phyloP scores from a whole-genome alignment of 1,284 basidiomycete genomes.

The Cutaneotrichosporon curvatum region DNA sequence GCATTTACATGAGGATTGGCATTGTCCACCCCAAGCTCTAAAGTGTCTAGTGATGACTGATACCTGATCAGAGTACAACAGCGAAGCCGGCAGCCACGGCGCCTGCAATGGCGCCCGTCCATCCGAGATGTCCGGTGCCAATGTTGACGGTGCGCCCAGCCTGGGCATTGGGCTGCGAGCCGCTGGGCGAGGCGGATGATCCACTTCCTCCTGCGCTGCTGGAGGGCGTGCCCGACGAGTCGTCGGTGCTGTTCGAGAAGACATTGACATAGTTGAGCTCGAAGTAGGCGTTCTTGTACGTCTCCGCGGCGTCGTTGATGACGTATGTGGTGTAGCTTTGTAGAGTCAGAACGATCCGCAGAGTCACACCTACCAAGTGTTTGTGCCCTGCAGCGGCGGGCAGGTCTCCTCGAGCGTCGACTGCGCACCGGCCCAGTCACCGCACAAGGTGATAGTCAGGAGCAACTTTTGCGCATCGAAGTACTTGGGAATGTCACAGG shows the following conservation, averaged over 20 bases:
- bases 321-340: conserved; percentile 68
- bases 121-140: not conserved
- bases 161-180: not conserved
- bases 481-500: conserved; percentile 56
- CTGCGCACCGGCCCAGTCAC: conserved; percentile 53
- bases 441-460: conserved; percentile 67
- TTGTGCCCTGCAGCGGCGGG: conserved; percentile 28
- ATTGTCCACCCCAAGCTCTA: too few relatives aligned
- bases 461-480: conserved; percentile 64
- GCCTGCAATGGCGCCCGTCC: conserved; percentile 1
- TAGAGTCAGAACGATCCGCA: not conserved
- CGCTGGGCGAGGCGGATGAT: not conserved
- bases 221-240: not conserved
- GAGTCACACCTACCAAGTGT: conserved; percentile 17
- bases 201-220: not conserved
- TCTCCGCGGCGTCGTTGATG: conserved; percentile 50
- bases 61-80: conserved; percentile 1
- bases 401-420: conserved; percentile 60
- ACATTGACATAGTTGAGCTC: conserved; percentile 59
- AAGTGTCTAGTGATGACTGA: too few relatives aligned
- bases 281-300: conserved; percentile 65
- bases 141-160: not conserved
- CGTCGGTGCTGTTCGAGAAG: conserved; percentile 21
- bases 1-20: not conserved
- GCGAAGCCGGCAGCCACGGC: conserved; percentile 1